A percentile compares a stretch with the other conserved stretches of the same genome.
Conservation (phyloP, 257 asterid species). For the Solanum pennellii region DNA sequence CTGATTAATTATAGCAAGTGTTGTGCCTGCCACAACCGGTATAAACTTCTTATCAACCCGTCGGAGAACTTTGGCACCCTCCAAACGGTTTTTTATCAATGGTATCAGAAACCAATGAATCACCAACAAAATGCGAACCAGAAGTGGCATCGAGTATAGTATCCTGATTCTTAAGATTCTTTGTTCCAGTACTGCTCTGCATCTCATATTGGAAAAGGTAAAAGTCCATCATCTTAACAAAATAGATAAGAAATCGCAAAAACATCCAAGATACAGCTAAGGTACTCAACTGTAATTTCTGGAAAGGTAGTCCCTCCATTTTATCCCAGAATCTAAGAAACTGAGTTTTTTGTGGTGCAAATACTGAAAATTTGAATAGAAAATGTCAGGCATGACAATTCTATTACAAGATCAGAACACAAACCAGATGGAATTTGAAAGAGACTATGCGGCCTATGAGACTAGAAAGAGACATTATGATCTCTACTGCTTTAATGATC, state of each 20-base stretch:
- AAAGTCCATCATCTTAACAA: not conserved
- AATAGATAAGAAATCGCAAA: not conserved
- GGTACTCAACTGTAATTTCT: conserved; percentile 36
- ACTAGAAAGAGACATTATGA: not conserved
- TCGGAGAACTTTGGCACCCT: not conserved
- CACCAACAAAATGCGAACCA: conserved; percentile 43
- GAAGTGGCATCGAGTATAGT: conserved; percentile 25
- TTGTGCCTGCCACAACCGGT: conserved; percentile 35
- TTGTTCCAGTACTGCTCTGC: not conserved
- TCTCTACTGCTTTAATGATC: not conserved
- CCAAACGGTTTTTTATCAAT: not conserved
- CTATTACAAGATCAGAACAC: not conserved
- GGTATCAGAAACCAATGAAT: not conserved
- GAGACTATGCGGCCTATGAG: not conserved
- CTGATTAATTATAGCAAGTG: conserved; percentile 80
- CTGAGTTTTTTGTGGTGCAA: conserved; percentile 16
- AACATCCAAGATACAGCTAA: conserved; percentile 1
- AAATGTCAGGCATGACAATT: not conserved
- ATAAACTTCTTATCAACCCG: not conserved
- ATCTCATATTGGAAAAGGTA: conserved; percentile 1
- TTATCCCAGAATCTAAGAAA: conserved; percentile 20
- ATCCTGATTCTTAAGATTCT: not conserved
- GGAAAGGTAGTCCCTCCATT: conserved; percentile 38
- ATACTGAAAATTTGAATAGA: conserved; percentile 20
- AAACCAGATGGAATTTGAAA: not conserved